Evolutionary conservation across 2,329 filamentous ascomycete species (phyloP), one percentile per base, ranked within the genome.

Genomic region (Diaporthe sp.): DNA sequence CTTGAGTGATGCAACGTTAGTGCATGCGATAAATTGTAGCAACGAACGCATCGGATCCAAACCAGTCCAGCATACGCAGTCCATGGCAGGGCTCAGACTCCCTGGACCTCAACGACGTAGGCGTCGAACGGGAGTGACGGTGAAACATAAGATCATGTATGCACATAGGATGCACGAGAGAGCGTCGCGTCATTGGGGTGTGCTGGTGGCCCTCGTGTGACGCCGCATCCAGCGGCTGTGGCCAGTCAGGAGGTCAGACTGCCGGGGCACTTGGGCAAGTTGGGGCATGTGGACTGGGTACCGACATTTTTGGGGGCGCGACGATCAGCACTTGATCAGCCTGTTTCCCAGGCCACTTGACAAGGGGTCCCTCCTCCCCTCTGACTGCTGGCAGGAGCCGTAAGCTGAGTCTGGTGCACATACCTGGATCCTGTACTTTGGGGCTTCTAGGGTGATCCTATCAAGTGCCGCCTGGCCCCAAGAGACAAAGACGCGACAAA

Each of bases 161-260:
- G 58, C 47, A 54, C 28, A 35, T 35, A 10, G 25, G 17, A 50
- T 64, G n/a, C 19, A 7, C 45, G 25, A 33, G 64, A 28, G 9
- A 38, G 47, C 25, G 66, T 75, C 57, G 71, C 71, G 71, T 75
- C 64, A 75, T 66, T 61, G 30, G 54, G 28, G 33, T 52, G 60
- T 68, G 33, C 22, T 25, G 33, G 15, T 38, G 61, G 70, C 33
- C 42, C 70, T 30, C 64, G 35, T 73, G 74, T 69, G 71, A 75
- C 71, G 71, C 70, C 28, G 69, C 42, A 67, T 22, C 12, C 64
- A 45, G 47, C 64, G 45, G 30, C 47, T 54, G 45, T 35, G 35
- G 38, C 71, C 71, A 75, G 74, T 75, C 74, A 75, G 64, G 71
- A 73, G 74, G 67, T 60, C 70, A 75, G 30, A 35, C 52, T 13